Conservation (phyloP, 768 basidiomycete species). For the Lactarius sp. region DNA sequence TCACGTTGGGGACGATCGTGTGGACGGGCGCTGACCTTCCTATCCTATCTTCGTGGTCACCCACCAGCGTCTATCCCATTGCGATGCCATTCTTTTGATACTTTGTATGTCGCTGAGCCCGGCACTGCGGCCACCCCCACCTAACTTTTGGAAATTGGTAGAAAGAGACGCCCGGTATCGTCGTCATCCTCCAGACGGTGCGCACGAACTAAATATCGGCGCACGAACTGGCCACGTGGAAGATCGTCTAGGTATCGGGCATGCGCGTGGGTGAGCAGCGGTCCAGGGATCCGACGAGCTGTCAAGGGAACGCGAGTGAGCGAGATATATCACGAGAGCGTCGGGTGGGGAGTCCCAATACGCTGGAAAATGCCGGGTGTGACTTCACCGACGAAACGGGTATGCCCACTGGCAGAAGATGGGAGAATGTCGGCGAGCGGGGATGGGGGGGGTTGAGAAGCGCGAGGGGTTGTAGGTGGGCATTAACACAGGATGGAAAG, state of each 20-base stretch:
- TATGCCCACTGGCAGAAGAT: constrained; percentile 42
- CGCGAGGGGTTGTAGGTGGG: constrained; percentile 62
- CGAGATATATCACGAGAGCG: constrained; percentile 46
- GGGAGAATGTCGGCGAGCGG: constrained; percentile 27
- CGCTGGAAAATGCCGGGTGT: constrained; percentile 47
- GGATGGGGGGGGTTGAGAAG: constrained; percentile 47
- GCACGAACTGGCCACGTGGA: constrained; percentile 71
- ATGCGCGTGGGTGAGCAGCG: constrained; percentile 72
- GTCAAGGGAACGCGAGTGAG: constrained; percentile 35
- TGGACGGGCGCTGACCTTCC: constrained; percentile 30
- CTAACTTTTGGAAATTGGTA: constrained; percentile 61
- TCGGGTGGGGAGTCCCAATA: constrained; percentile 46
- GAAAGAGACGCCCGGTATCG: constrained; percentile 58
- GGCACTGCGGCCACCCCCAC: constrained; percentile 39
- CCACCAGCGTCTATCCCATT: constrained; percentile 38
- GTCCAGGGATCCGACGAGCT: constrained; percentile 42
- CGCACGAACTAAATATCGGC: constrained; percentile 52
- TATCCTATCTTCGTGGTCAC: constrained; percentile 29
- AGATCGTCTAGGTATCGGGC: constrained; percentile 82
- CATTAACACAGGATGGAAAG: constrained; percentile 30
- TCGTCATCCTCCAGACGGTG: constrained; percentile 53
- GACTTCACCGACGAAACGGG: constrained; percentile 51
- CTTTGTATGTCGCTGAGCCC: constrained; percentile 59
- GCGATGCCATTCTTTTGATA: constrained; percentile 67
- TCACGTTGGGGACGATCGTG: background rate